Conservation (phyloP, 257 asterid species). For the Solanum microdontum region DNA sequence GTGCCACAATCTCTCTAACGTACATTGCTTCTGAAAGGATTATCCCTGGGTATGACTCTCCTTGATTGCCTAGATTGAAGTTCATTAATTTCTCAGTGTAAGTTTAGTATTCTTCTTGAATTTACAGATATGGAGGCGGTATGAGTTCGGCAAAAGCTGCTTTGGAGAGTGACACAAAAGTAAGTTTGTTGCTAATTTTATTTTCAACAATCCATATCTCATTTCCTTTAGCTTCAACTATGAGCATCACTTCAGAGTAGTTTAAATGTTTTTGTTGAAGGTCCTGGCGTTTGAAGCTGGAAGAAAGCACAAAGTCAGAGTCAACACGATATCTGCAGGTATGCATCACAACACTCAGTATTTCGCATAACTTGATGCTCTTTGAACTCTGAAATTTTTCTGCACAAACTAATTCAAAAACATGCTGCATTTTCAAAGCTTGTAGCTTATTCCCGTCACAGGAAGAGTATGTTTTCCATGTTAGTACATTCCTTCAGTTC, state of each 20-base stretch:
- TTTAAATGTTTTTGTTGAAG: constrained; percentile 22
- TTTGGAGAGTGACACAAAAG: constrained; percentile 86
- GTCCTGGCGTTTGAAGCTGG: constrained; percentile 99
- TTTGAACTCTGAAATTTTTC: not conserved
- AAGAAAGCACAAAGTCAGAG: constrained; percentile 61
- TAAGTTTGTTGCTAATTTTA: constrained; percentile 15
- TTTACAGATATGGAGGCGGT: constrained; percentile 84
- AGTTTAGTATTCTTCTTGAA: not conserved
- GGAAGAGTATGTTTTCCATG: not conserved
- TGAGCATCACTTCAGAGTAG: not conserved
- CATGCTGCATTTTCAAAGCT: not conserved
- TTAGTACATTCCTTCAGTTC: not conserved
- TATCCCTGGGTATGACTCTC: constrained; percentile 67
- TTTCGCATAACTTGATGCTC: not conserved
- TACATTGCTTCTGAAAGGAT: constrained; percentile 94
- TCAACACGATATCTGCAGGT: constrained; percentile 99
- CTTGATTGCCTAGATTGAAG: not conserved
- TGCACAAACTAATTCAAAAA: not conserved
- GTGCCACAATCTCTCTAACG: constrained; percentile 87
- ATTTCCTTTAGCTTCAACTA: not conserved
- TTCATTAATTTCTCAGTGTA: not conserved
- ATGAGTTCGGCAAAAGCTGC: constrained; percentile 98
- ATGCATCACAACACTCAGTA: not conserved
- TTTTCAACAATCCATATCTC: not conserved
- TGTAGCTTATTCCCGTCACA: not conserved